Evolutionary conservation across 306 rosid genomes (phyloP).

Genomic region (Medicago truncatula): DNA sequence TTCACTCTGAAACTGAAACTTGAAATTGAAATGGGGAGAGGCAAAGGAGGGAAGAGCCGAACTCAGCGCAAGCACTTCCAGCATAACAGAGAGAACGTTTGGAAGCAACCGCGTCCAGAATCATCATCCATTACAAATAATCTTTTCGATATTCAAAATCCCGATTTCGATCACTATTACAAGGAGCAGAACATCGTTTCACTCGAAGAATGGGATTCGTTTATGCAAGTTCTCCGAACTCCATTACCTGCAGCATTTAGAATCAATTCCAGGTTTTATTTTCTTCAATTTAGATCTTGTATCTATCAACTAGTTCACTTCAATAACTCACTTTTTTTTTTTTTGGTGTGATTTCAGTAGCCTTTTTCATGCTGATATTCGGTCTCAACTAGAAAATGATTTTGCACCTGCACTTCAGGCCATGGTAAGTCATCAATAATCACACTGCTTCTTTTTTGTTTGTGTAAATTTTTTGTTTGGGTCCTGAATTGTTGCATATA

Average conservation of each 20-base stretch:
- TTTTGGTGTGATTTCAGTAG: constrained; percentile 64
- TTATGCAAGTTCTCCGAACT: constrained; percentile 69
- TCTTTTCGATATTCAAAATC: constrained; percentile 66
- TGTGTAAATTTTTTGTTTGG: not conserved
- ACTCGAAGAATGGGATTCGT: constrained; percentile 72
- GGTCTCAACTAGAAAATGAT: constrained; percentile 75
- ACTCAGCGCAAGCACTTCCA: constrained; percentile 78
- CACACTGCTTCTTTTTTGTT: constrained; percentile 13
- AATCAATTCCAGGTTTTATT: constrained; percentile 70
- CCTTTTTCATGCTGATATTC: constrained; percentile 71
- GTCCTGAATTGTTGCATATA: constrained; percentile 40
- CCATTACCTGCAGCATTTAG: constrained; percentile 85
- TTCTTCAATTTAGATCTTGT: constrained; percentile 7
- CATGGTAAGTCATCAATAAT: constrained; percentile 52
- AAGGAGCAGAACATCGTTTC: constrained; percentile 75
- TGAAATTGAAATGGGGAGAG: constrained; percentile 25
- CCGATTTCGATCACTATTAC: constrained; percentile 71
- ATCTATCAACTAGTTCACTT: not conserved
- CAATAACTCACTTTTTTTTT: not conserved
- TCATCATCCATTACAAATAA: not conserved
- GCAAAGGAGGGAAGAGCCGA: constrained; percentile 62
- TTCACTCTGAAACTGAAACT: not conserved
- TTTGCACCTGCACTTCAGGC: constrained; percentile 74
- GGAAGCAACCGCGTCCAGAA: constrained; percentile 66
- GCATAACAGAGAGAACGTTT: constrained; percentile 75